These are phyloP conservation scores for Neurospora sp. DNA, from an alignment of 495 filamentous ascomycete genomes.

Conservation along the genomic window DNA sequence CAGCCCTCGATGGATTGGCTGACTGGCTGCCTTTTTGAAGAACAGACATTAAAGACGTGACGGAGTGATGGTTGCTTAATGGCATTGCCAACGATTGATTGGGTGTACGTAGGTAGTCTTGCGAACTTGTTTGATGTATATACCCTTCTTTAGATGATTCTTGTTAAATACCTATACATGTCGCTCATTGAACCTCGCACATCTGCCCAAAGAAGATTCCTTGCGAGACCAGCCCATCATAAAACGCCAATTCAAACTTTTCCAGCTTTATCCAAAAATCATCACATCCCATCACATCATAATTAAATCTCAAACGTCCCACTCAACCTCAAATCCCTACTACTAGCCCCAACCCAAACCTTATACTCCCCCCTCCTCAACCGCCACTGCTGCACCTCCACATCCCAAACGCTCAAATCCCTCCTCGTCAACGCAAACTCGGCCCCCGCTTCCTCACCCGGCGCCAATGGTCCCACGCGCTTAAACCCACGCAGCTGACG, in stretches of 20 bases:
- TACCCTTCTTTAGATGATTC: not conserved
- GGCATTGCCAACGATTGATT: not conserved
- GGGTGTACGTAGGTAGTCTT: not conserved
- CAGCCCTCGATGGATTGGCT: not conserved
- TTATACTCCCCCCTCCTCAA: conserved; percentile 40
- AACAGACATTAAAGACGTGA: not conserved
- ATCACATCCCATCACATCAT: not conserved
- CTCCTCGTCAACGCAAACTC: conserved; percentile 41
- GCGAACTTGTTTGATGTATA: not conserved
- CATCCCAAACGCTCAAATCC: conserved; percentile 72
- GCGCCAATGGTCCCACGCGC: conserved; percentile 32
- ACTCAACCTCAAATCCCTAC: conserved; percentile 33
- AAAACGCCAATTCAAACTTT: not conserved
- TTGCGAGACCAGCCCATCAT: not conserved
- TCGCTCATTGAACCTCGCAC: not conserved
- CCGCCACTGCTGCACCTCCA: conserved; percentile 73
- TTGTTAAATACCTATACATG: not conserved
- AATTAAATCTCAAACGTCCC: conserved; percentile 1
- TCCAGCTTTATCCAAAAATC: not conserved
- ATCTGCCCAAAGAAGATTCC: not conserved
- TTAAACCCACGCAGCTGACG: conserved; percentile 48
- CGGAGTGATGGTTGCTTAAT: not conserved
- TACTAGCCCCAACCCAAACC: conserved; percentile 38
- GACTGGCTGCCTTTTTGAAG: not conserved
- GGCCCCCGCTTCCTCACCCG: conserved; percentile 31